Percentiles rank a stretch among this genome's conserved stretches.
phyloP scores from a whole-genome alignment of 2,329 filamentous ascomycete species.

The Westerdykella aurantiaca region DNA sequence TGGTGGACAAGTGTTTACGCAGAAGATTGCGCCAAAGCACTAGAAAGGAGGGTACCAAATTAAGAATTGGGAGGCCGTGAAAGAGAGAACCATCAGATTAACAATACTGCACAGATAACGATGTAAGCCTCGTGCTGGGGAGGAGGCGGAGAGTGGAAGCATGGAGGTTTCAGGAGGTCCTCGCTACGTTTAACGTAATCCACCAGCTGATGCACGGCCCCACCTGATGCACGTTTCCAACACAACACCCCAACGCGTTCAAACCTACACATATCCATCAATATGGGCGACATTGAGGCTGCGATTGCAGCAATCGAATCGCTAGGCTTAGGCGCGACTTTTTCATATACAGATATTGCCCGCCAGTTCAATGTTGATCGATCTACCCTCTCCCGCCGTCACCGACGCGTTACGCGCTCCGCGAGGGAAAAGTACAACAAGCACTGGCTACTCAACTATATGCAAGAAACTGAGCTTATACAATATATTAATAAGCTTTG shows the following conservation, averaged over 20 bases:
- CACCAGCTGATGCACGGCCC: constrained; percentile 3
- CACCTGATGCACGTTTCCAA: constrained; percentile 1
- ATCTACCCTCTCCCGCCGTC: not conserved
- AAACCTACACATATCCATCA: constrained; percentile 1
- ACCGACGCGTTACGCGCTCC: not conserved
- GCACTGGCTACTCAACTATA: not conserved
- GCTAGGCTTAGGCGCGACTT: not conserved
- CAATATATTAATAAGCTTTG: not conserved
- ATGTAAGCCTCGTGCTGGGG: not conserved
- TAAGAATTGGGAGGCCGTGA: no score
- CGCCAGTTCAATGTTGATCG: not conserved
- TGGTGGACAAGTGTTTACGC: no score
- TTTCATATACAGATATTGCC: constrained; percentile 1
- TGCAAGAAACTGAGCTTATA: not conserved
- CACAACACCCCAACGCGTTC: constrained; percentile 1
- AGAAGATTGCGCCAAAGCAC: no score
- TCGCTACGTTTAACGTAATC: constrained; percentile 1
- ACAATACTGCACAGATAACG: no score
- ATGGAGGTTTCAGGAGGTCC: not conserved
- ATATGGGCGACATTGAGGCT: constrained; percentile 2
- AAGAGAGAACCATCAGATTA: no score
- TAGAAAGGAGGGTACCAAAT: no score
- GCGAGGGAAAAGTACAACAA: not conserved
- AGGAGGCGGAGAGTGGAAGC: not conserved
- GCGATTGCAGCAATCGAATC: constrained; percentile 3